Conservation (phyloP, 2,329 filamentous ascomycete species). For the Curvularia eragrostidis region DNA sequence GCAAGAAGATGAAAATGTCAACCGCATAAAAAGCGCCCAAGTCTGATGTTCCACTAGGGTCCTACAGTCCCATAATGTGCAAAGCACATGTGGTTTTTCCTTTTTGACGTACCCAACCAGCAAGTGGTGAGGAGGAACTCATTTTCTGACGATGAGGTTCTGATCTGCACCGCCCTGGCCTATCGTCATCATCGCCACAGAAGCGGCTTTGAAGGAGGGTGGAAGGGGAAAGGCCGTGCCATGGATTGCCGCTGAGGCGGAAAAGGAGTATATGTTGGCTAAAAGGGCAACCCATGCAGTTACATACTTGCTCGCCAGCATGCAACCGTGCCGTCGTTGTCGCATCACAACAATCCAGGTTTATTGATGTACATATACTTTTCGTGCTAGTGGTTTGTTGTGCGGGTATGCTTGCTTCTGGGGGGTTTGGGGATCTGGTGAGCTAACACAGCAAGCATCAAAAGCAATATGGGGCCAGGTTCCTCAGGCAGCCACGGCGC, state of each 20-base stretch:
- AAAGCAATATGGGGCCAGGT: conserved; percentile 1
- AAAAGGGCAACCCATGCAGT: conserved; percentile 9
- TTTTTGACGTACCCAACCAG: not conserved
- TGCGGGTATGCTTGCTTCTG: conserved; percentile 6
- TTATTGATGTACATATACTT: conserved; percentile 15
- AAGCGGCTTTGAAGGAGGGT: not conserved
- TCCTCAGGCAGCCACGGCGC: conserved; percentile 9
- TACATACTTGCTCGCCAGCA: conserved; percentile 2
- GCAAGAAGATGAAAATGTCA: not conserved
- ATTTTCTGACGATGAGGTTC: conserved; percentile 10
- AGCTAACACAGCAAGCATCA: conserved; percentile 2
- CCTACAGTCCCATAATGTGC: not conserved
- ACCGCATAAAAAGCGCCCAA: not conserved
- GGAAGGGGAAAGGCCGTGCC: not conserved
- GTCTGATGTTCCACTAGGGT: not conserved
- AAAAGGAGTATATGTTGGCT: conserved; percentile 19
- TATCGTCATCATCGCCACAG: conserved; percentile 4
- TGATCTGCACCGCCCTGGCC: conserved; percentile 15
- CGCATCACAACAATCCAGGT: conserved; percentile 1
- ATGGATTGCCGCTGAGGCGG: not conserved
- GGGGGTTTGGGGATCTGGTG: not conserved
- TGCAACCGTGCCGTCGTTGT: conserved; percentile 2
- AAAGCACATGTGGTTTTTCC: not conserved
- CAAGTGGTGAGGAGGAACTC: not conserved
- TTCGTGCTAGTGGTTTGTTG: conserved; percentile 4